phyloP scores from a whole-genome alignment of 768 basidiomycete species.

The Fomitopsis serialis region DNA sequence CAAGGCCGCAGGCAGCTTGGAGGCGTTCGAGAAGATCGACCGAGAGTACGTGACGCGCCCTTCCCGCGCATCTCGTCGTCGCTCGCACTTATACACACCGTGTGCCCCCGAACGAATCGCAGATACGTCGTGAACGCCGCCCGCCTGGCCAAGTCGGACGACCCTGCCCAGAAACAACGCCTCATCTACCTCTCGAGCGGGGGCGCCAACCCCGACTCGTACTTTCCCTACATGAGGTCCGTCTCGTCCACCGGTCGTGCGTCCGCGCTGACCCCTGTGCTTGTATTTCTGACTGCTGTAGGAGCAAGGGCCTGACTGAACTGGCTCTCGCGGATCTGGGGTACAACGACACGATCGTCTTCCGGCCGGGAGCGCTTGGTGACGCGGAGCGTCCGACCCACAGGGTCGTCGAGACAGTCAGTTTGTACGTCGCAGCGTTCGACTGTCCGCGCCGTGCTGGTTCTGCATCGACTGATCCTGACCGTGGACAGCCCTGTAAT shows the following conservation, averaged over 20 bases:
- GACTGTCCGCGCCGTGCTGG: no score
- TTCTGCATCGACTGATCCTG: no score
- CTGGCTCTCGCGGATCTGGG: conserved; percentile 59
- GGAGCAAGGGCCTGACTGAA: conserved; percentile 76
- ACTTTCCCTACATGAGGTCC: conserved; percentile 47
- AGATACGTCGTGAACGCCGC: conserved; percentile 78
- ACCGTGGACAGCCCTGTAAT: background rate
- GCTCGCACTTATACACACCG: background rate
- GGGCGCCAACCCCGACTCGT: conserved; percentile 45
- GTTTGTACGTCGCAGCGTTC: background rate
- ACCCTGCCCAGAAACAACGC: conserved; percentile 43
- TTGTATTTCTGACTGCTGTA: conserved; percentile 17
- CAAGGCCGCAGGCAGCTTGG: conserved; percentile 49
- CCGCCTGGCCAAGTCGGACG: conserved; percentile 50
- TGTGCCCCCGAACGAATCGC: background rate
- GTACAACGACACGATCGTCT: conserved; percentile 65
- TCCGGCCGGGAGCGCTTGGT: conserved; percentile 55
- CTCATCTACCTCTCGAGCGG: conserved; percentile 68
- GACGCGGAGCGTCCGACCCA: conserved; percentile 40
- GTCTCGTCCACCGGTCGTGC: conserved; percentile 2
- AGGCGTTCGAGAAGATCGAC: conserved; percentile 72
- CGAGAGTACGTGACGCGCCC: conserved; percentile 42
- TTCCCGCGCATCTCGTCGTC: no score
- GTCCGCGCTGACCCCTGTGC: background rate
- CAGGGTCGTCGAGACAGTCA: conserved; percentile 35